Percentiles rank a stretch among this genome's conserved stretches.
phyloP scores from a whole-genome alignment of 2,329 filamentous ascomycete species.

The Fusarium mexicanum region DNA sequence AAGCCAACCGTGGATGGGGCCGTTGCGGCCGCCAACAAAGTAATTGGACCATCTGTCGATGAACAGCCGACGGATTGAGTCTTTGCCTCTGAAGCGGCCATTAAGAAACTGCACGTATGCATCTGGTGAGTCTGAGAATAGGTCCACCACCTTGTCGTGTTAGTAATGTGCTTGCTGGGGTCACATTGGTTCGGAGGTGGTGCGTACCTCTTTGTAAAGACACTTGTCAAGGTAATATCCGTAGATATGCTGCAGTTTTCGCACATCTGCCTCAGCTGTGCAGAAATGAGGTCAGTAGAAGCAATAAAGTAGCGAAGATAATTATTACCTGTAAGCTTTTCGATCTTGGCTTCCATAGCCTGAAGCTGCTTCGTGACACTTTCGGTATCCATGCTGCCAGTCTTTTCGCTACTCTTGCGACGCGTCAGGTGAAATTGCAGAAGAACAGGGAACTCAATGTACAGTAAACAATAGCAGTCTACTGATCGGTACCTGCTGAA shows the following conservation, averaged over 20 bases:
- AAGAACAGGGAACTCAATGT: background rate
- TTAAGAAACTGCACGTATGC: background rate
- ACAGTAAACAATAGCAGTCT: background rate
- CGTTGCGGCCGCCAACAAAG: background rate
- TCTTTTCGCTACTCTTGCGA: background rate
- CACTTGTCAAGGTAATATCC: background rate
- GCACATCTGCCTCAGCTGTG: background rate
- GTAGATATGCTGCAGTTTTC: background rate
- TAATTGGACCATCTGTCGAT: background rate
- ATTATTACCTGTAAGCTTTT: background rate
- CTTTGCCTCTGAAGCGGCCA: background rate
- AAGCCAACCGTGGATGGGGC: background rate
- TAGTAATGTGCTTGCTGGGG: background rate
- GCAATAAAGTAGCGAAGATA: rapidly evolving
- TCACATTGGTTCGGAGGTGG: rapidly evolving
- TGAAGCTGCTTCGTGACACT: background rate
- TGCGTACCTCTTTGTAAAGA: background rate
- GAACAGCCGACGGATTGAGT: background rate
- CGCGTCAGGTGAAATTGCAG: background rate
- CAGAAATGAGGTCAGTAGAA: no score
- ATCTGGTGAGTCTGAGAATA: background rate
- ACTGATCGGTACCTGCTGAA: background rate
- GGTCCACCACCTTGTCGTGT: background rate
- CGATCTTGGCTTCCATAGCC: background rate
- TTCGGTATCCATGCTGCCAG: background rate